These are phyloP conservation scores for Sporothrix curviconia DNA, from an alignment of 2,329 filamentous ascomycete genomes.

Conservation along the genomic window DNA sequence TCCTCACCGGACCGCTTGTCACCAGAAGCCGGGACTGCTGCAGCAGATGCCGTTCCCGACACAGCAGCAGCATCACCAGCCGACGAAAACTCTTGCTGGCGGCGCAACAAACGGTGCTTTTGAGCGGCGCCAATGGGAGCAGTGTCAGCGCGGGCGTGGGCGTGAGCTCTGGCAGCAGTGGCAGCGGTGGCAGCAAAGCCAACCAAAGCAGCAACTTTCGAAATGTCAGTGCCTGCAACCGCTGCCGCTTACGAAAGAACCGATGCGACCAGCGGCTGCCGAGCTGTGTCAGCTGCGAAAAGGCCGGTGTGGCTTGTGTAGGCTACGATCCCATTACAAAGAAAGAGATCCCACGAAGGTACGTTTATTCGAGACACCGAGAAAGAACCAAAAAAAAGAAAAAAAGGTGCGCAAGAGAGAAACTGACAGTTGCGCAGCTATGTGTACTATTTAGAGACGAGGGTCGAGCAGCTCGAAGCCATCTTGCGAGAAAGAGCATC, in stretches of 20 bases:
- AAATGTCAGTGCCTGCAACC: slow-evolving; percentile 91
- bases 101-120: background rate
- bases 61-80: background rate
- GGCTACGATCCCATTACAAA: slow-evolving; percentile 97
- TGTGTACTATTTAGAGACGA: slow-evolving; percentile 87
- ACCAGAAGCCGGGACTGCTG: slow-evolving; percentile 31
- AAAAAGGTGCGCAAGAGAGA: background rate
- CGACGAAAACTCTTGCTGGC: background rate
- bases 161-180: slow-evolving; percentile 24
- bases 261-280: slow-evolving; percentile 89
- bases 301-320: slow-evolving; percentile 84
- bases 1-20: slow-evolving; percentile 43
- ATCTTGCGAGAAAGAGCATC: slow-evolving; percentile 65
- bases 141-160: slow-evolving; percentile 25
- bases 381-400: background rate
- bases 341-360: slow-evolving; percentile 87
- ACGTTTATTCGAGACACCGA: too few species aligned
- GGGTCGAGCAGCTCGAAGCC: slow-evolving; percentile 75
- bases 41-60: background rate
- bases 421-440: slow-evolving; percentile 50
- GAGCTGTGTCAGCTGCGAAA: slow-evolving; percentile 85
- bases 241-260: slow-evolving; percentile 87
- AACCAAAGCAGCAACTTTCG: slow-evolving; percentile 64
- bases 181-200: slow-evolving; percentile 34
- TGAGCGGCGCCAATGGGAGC: slow-evolving; percentile 19